Evolutionary conservation across 192 early-diverging fungal species (phyloP).

Genomic region (Podila verticillata): DNA sequence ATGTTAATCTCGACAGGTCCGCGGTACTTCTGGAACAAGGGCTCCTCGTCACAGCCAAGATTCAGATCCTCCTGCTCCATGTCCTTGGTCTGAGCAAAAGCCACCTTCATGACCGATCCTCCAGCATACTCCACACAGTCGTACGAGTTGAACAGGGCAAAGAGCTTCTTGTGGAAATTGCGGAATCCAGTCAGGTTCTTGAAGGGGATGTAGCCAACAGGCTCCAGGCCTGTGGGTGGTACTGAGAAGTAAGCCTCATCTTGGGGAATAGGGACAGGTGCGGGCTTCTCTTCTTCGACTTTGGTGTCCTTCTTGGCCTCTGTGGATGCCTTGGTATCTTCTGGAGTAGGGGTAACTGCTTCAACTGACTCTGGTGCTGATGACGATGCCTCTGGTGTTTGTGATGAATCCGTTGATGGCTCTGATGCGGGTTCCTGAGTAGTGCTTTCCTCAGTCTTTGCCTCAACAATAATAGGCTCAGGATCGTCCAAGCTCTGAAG

Average conservation of each 20-base stretch:
- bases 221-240: constrained; percentile 44
- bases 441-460: constrained; percentile 13
- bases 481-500: constrained; percentile 46
- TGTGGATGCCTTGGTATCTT: constrained; percentile 2
- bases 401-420: constrained; percentile 7
- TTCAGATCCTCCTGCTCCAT: constrained; percentile 53
- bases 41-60: constrained; percentile 50
- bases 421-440: background rate
- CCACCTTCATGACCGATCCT: constrained; percentile 60
- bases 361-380: constrained; percentile 1
- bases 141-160: constrained; percentile 54
- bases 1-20: constrained; percentile 45
- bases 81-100: constrained; percentile 62
- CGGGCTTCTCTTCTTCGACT: constrained; percentile 11
- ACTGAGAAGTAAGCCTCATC: constrained; percentile 50
- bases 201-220: constrained; percentile 38
- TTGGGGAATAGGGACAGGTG: constrained; percentile 27
- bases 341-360: constrained; percentile 2
- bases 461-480: constrained; percentile 12
- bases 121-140: constrained; percentile 58
- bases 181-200: constrained; percentile 52
- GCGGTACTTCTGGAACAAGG: constrained; percentile 48
- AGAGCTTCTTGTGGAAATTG: constrained; percentile 52
- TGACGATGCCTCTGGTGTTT: constrained; percentile 18
- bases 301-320: constrained; percentile 5